Conservation (phyloP, 2,329 filamentous ascomycete genomes). For the Kalaharituber pfeilii region DNA sequence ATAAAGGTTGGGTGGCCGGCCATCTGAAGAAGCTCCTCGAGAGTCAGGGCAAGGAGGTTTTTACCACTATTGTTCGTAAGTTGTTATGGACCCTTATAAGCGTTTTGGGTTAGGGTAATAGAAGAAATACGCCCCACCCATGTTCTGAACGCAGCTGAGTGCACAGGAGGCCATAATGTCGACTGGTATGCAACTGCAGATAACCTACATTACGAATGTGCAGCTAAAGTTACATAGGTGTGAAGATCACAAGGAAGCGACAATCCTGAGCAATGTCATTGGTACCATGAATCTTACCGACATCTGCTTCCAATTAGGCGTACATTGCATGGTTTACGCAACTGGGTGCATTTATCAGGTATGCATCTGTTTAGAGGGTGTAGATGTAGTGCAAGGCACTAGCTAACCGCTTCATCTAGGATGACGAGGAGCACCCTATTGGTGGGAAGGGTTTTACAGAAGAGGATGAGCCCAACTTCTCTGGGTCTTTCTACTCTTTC, state of each 20-base stretch:
- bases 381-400: neutral
- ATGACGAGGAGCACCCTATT: conserved; percentile 43
- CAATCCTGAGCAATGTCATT: conserved; percentile 49
- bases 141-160: conserved; percentile 48
- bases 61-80: conserved; percentile 40
- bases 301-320: conserved; percentile 39
- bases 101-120: conserved; percentile 9
- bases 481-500: conserved; percentile 49
- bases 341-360: conserved; percentile 48
- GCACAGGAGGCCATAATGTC: conserved; percentile 49
- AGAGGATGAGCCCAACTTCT: conserved; percentile 46
- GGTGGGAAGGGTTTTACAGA: conserved; percentile 44
- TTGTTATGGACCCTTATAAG: too few species aligned
- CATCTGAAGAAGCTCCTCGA: conserved; percentile 43
- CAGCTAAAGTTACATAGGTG: conserved; percentile 26
- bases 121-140: conserved; percentile 43
- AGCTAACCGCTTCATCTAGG: conserved; percentile 21
- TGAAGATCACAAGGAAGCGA: conserved; percentile 50
- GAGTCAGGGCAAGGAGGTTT: conserved; percentile 42
- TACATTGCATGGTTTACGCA: conserved; percentile 49
- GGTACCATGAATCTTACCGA: conserved; percentile 47
- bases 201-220: neutral
- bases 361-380: neutral
- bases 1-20: conserved; percentile 22
- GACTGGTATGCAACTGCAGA: conserved; percentile 27